Conservation (phyloP, 2,329 filamentous ascomycete genomes). For the Beauveria rudraprayagi region DNA sequence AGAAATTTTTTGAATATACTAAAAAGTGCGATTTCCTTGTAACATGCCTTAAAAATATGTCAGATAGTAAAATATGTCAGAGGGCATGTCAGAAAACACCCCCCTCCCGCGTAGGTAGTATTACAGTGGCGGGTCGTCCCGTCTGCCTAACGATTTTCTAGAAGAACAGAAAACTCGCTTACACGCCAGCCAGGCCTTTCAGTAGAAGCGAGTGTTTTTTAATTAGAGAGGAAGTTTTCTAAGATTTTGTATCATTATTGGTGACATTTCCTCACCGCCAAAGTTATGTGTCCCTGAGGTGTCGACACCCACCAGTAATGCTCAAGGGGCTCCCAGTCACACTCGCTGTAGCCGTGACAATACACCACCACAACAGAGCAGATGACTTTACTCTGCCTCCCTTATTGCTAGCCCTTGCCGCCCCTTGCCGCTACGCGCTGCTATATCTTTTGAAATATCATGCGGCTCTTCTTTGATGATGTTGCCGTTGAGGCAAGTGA, state of each 20-base stretch:
- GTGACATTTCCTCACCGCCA: neutral
- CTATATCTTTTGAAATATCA: neutral
- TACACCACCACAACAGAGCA: neutral
- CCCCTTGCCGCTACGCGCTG: too few relatives aligned
- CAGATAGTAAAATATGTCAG: too few relatives aligned
- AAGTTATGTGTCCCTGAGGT: neutral
- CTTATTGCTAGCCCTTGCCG: neutral
- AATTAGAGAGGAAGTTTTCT: too few relatives aligned
- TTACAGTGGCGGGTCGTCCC: neutral
- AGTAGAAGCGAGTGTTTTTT: neutral
- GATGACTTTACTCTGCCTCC: neutral
- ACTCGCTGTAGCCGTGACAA: neutral
- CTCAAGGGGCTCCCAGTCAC: neutral
- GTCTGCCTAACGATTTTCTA: neutral
- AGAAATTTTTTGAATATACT: too few relatives aligned
- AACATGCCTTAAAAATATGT: too few relatives aligned
- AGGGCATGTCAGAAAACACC: too few relatives aligned
- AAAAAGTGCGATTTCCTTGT: too few relatives aligned
- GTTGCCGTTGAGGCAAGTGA: conserved; percentile 7
- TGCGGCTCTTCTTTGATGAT: neutral
- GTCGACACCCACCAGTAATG: neutral
- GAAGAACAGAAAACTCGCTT: neutral
- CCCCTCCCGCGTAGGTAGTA: too few relatives aligned
- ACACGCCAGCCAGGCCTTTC: neutral
- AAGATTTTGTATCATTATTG: neutral